Base-by-base conservation (phyloP, 345 rosid genomes). In the Ricinus communis region DNA sequence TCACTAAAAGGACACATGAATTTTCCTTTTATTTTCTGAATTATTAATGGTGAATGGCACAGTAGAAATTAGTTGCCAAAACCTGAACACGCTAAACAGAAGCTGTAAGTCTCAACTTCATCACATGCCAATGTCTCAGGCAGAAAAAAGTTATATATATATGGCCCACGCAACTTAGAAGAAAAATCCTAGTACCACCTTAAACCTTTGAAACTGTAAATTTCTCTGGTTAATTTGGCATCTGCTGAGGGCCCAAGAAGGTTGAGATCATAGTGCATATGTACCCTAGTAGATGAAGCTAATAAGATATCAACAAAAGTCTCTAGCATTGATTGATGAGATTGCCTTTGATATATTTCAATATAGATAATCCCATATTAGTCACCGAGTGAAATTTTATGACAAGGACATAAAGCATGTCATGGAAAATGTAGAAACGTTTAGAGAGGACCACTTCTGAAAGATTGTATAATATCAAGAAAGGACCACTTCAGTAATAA, bases 401-500 rank as follows among this genome's bases (percentile, higher is more conserved):
- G 70, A 53, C 63, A 77, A 71, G 49, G 49, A 43, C 28, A 65
- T 25, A 68, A 27, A 24, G 31, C n/a, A 47, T 50, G 62, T 62
- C 49, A 56, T 5, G 53, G 51, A 73, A 56, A 73, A 71, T 51
- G 30, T 46, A 27, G 45, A 54, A 62, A 62, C 63, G n/a, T 40
- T 5, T 10, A 13, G 16, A 33, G 74, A 79, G 83, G 80, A 76
- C 84, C 86, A 74, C 76, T 21, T 19, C 5, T 22, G 50, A 78
- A 66, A 41, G 60, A 62, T 49, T 11, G 11, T 43, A 12, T 12
- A 33, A 43, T 43, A 73, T 72, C 73, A 18, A 76, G 28, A 63
- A 18, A 74, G 85, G 88, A 85, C 81, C 84, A 78, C 82, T 66
- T 66, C 27, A 50, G 38, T 71, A 66, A 40, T 47, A 63, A 66